Evolutionary conservation across 2,329 filamentous ascomycete species (phyloP).

Genomic region (Rhinocladiella similis): DNA sequence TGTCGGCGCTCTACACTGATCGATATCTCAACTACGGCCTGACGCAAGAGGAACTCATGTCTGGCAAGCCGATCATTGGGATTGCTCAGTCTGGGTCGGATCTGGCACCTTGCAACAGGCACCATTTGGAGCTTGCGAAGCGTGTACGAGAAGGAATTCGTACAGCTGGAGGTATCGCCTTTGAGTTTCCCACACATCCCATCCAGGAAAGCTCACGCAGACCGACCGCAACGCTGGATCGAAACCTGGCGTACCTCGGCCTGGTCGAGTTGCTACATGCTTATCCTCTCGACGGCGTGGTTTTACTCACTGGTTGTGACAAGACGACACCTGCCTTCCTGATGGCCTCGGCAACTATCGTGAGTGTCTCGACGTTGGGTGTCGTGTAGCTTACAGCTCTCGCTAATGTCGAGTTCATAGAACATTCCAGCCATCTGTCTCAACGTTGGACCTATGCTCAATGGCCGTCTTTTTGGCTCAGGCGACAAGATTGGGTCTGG

Average conservation of each 20-base stretch:
- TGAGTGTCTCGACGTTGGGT: slow-evolving; percentile 25
- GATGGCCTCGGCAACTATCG: slow-evolving; percentile 54
- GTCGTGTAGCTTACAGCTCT: slow-evolving; percentile 8
- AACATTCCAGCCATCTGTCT: slow-evolving; percentile 54
- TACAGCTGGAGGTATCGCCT: slow-evolving; percentile 50
- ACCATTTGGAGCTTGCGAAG: slow-evolving; percentile 52
- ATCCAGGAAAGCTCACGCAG: slow-evolving; percentile 52
- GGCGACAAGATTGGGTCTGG: slow-evolving; percentile 47
- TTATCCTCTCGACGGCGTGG: slow-evolving; percentile 53
- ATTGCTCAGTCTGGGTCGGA: slow-evolving; percentile 56
- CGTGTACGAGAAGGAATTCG: slow-evolving; percentile 53
- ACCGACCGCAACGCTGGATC: slow-evolving; percentile 52
- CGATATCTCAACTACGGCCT: slow-evolving; percentile 54
- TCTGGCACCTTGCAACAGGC: slow-evolving; percentile 52
- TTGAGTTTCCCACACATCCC: slow-evolving; percentile 55
- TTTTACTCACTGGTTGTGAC: slow-evolving; percentile 54
- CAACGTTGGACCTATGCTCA: slow-evolving; percentile 56
- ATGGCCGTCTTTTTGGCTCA: slow-evolving; percentile 43
- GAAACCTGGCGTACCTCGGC: slow-evolving; percentile 51
- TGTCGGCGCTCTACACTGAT: slow-evolving; percentile 52
- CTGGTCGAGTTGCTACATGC: slow-evolving; percentile 51
- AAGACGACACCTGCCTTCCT: slow-evolving; percentile 54
- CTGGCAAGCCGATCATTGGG: slow-evolving; percentile 53
- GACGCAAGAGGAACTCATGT: slow-evolving; percentile 51
- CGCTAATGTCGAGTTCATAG: slow-evolving; percentile 27